These are phyloP conservation scores for Pseudozyma thailandica DNA, from an alignment of 1,284 basidiomycete species.

Conservation along the genomic window DNA sequence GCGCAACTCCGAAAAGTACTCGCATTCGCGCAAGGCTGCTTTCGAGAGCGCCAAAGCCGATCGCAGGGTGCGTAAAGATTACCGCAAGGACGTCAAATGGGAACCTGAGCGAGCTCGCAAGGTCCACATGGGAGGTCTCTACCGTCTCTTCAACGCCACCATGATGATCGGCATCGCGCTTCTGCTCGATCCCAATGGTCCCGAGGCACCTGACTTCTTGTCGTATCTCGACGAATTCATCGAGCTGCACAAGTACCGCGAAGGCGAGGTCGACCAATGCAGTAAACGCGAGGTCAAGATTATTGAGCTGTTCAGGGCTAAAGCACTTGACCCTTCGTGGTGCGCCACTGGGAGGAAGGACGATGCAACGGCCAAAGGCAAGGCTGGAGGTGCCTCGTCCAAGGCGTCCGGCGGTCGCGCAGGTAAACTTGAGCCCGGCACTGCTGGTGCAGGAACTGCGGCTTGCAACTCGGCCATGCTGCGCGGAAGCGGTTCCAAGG, in stretches of 20 bases:
- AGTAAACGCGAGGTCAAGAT: conserved; percentile 64
- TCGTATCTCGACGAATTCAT: conserved; percentile 63
- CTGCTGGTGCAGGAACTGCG: conserved; percentile 38
- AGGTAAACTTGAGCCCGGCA: conserved; percentile 27
- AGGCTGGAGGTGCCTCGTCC: not conserved
- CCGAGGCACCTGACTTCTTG: conserved; percentile 51
- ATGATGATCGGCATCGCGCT: conserved; percentile 65
- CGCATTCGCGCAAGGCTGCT: conserved; percentile 53
- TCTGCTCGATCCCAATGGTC: conserved; percentile 54
- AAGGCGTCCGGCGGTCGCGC: not conserved
- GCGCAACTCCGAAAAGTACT: conserved; percentile 59
- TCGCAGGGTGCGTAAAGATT: conserved; percentile 56
- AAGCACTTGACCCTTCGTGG: conserved; percentile 60
- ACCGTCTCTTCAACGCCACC: conserved; percentile 61
- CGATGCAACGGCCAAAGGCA: conserved; percentile 13
- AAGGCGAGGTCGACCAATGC: conserved; percentile 59
- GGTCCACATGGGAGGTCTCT: conserved; percentile 62
- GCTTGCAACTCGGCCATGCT: conserved; percentile 48
- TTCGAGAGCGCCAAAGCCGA: conserved; percentile 61
- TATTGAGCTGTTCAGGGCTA: conserved; percentile 62
- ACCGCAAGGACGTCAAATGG: conserved; percentile 59
- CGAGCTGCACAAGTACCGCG: conserved; percentile 50
- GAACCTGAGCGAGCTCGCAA: conserved; percentile 53
- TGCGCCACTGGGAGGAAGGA: conserved; percentile 47
- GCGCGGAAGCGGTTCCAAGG: conserved; percentile 27